Evolutionary conservation across 1,139 yeast species (phyloP).

Genomic region (Diutina pseudorugosa): DNA sequence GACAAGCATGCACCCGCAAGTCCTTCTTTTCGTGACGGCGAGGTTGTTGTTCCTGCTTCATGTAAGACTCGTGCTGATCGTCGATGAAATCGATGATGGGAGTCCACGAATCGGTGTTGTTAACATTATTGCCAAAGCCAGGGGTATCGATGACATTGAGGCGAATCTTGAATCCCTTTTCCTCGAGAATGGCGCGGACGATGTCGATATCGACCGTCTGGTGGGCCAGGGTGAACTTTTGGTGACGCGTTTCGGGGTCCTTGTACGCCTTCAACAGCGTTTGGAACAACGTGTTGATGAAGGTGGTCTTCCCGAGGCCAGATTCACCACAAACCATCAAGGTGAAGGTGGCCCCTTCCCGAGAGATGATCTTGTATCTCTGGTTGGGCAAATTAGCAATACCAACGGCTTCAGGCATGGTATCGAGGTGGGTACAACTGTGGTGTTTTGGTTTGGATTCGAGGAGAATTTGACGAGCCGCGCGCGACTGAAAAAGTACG

Average conservation of each 20-base stretch:
- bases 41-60: conserved; percentile 98
- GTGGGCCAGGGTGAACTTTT: conserved; percentile 47
- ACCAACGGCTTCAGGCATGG: conserved; percentile 51
- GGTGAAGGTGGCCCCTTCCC: conserved; percentile 82
- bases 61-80: conserved; percentile 89
- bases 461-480: conserved; percentile 1
- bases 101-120: conserved; percentile 88
- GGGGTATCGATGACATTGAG: conserved; percentile 93
- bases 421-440: neutral
- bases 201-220: conserved; percentile 89
- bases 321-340: conserved; percentile 94
- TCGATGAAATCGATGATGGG: conserved; percentile 89
- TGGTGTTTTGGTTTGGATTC: neutral
- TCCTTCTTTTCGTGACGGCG: conserved; percentile 57
- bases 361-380: conserved; percentile 77
- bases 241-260: conserved; percentile 52
- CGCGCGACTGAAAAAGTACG: neutral
- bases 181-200: conserved; percentile 84
- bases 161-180: conserved; percentile 75
- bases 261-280: conserved; percentile 52
- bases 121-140: conserved; percentile 94
- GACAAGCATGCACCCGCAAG: conserved; percentile 88
- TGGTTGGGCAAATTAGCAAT: conserved; percentile 88
- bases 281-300: conserved; percentile 83
- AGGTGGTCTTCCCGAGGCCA: conserved; percentile 90